Conservation (phyloP, 2,329 filamentous ascomycete genomes). For the Claviceps maximensis region DNA sequence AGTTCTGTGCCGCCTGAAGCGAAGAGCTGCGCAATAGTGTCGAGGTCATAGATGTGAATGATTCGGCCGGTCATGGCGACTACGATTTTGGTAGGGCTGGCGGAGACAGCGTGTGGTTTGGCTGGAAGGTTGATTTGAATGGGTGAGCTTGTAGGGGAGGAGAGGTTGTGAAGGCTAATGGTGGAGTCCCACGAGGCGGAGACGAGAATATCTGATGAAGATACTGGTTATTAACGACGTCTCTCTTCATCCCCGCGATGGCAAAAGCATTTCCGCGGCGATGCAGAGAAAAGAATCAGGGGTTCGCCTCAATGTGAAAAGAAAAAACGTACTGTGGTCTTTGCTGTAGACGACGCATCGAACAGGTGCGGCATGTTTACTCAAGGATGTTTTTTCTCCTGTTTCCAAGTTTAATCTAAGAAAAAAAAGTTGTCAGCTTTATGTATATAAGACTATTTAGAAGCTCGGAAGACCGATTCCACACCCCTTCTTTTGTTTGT, state of each 20-base stretch:
- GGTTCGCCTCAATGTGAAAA: neutral
- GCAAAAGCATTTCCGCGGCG: neutral
- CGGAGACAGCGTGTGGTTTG: conserved; percentile 80
- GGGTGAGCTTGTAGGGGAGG: conserved; percentile 36
- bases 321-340: conserved; percentile 43
- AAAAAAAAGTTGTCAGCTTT: neutral
- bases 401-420: conserved; percentile 58
- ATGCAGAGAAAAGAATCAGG: neutral
- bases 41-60: conserved; percentile 89
- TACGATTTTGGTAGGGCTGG: conserved; percentile 68
- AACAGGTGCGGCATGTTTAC: conserved; percentile 66
- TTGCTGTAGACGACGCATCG: conserved; percentile 73
- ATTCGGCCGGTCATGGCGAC: conserved; percentile 90
- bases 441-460: too few species aligned
- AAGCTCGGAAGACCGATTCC: neutral
- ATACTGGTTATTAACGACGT: neutral
- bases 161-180: conserved; percentile 67
- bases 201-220: conserved; percentile 52
- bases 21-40: conserved; percentile 46
- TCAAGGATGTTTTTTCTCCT: conserved; percentile 60
- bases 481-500: neutral
- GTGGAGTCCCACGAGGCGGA: conserved; percentile 91
- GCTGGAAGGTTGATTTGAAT: conserved; percentile 59
- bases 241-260: neutral
- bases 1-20: conserved; percentile 32